A percentile compares a stretch with the other conserved stretches of the same genome.
phyloP scores from a whole-genome alignment of 1,284 basidiomycete species.

The Ganoderma lucidum region DNA sequence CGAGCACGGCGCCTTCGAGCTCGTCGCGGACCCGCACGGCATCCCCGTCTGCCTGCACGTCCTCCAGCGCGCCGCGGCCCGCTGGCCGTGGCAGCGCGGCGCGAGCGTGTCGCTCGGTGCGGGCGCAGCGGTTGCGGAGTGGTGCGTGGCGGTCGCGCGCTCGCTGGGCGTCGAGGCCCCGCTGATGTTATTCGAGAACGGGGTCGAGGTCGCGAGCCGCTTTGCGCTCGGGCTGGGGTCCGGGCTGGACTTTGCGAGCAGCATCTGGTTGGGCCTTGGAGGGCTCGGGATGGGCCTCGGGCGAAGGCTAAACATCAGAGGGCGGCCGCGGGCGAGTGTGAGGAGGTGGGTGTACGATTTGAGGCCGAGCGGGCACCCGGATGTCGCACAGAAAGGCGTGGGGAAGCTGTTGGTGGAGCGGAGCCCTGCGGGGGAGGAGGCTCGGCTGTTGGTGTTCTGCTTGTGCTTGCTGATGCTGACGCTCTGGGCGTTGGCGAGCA shows the following conservation, averaged over 20 bases:
- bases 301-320: conserved; percentile 6
- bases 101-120: neutral
- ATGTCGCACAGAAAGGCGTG: conserved; percentile 43
- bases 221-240: conserved; percentile 47
- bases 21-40: conserved; percentile 53
- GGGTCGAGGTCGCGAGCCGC: conserved; percentile 34
- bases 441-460: conserved; percentile 66
- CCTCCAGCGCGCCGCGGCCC: conserved; percentile 56
- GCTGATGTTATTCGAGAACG: conserved; percentile 22
- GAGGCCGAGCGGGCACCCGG: conserved; percentile 52
- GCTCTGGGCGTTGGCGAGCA: conserved; percentile 50
- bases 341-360: conserved; percentile 54
- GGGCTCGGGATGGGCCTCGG: conserved; percentile 18
- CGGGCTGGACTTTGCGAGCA: conserved; percentile 10
- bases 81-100: conserved; percentile 29
- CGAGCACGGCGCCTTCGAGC: conserved; percentile 60
- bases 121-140: conserved; percentile 21
- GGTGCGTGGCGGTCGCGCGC: conserved; percentile 27
- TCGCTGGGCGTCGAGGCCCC: conserved; percentile 27
- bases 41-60: conserved; percentile 50
- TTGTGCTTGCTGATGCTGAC: conserved; percentile 61
- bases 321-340: conserved; percentile 30
- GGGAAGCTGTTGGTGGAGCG: conserved; percentile 59
- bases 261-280: neutral
- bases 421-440: conserved; percentile 73